Evolutionary conservation across 495 filamentous ascomycete genomes (phyloP), one percentile per base, ranked within the genome.

Genomic region (Podospora anserina): DNA sequence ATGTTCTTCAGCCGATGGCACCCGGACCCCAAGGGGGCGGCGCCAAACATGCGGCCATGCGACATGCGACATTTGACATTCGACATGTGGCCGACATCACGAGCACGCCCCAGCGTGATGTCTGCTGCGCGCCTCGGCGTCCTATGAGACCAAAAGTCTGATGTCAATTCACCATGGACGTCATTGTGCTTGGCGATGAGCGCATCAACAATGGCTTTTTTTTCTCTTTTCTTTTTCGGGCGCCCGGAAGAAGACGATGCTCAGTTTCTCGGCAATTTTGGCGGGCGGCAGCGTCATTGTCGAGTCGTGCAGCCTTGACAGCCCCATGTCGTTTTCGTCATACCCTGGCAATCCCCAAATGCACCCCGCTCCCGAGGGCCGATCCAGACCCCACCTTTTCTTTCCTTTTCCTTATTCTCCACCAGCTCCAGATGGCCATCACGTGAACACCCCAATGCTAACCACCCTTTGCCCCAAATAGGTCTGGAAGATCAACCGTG

Each of bases 401-500:
- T 61, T 55, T 61, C 27, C 20, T 66, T 49, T 19, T 56, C 63
- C 53, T 66, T 23, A 57, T 19, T 56, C 65, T 34, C 69, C 28
- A 57, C 32, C 44, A 54, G 65, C 19, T 32, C 9, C 32, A 6
- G 7, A 3, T 49, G 39, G 13, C 11, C 49, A 65, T 76, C 73
- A 76, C 76, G 75, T 75, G 74, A 6, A 34, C 61, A 70, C 71
- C 69, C 49, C 18, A 26, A 59, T 5, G 64, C 71, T 73, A 66
- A 75, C 73, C 66, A 64, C 32, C 16, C 5, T 23, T 28, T 11
- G 19, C 23, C 30, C 5, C 32, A 4, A 18, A 59, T 30, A 99
- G 95, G 94, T 99, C 78, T 99, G 95, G 95, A 91, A 93, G 73
- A 99, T 99, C 85, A 99, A 98, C 89, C 90, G 95, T 73, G 95